These are phyloP conservation scores for Venturia pyrina DNA, from an alignment of 2,329 filamentous ascomycete genomes.

Conservation along the genomic window DNA sequence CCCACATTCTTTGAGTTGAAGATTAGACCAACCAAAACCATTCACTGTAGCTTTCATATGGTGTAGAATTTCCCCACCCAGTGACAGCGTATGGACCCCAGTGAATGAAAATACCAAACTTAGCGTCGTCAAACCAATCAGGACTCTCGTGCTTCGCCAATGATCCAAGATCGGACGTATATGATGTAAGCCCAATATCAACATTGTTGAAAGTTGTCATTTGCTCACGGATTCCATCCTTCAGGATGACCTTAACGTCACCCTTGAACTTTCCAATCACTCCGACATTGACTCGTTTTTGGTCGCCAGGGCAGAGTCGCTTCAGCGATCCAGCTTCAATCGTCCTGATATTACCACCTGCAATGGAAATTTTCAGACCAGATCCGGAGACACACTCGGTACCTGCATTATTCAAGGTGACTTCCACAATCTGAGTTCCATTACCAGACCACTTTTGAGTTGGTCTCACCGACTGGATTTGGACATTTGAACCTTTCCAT, in stretches of 20 bases:
- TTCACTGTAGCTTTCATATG: constrained; percentile 32
- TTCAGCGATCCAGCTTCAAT: constrained; percentile 31
- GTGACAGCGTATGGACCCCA: constrained; percentile 49
- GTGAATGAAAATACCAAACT: constrained; percentile 52
- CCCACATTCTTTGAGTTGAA: constrained; percentile 14
- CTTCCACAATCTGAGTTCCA: constrained; percentile 30
- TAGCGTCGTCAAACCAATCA: constrained; percentile 45
- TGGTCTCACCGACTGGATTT: constrained; percentile 31
- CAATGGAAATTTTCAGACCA: constrained; percentile 22
- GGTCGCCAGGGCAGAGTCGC: constrained; percentile 28
- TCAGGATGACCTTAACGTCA: background rate
- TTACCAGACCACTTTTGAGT: constrained; percentile 32
- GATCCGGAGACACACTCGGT: constrained; percentile 19
- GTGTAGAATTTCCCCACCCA: constrained; percentile 40
- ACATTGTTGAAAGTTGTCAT: background rate
- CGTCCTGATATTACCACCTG: constrained; percentile 18
- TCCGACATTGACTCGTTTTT: constrained; percentile 21
- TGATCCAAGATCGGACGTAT: background rate
- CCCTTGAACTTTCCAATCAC: constrained; percentile 14
- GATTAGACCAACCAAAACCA: constrained; percentile 20
- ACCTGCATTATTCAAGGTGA: constrained; percentile 30
- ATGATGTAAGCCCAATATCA: background rate
- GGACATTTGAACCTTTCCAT: constrained; percentile 18
- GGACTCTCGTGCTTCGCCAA: constrained; percentile 33
- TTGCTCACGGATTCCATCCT: background rate